phyloP scores from a whole-genome alignment of 345 rosid species.

The Pseudoturritis turrita region DNA sequence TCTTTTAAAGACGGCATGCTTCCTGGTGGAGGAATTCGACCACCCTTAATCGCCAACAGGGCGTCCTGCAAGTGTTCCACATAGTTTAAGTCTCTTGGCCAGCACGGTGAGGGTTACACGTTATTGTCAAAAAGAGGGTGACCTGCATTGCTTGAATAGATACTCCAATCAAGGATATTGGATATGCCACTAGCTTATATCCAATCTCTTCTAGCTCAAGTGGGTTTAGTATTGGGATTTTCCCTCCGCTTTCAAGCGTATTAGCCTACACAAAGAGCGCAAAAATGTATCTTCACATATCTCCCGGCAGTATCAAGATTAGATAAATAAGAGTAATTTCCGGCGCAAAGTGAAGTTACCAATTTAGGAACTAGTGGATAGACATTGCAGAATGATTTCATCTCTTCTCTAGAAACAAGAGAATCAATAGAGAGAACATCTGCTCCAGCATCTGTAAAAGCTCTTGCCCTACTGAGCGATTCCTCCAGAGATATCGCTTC shows the following conservation, averaged over 20 bases:
- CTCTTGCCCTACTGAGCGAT: slow-evolving; percentile 74
- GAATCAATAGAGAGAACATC: slow-evolving; percentile 84
- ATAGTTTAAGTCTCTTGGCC: slow-evolving; percentile 4
- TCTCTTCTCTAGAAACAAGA: slow-evolving; percentile 80
- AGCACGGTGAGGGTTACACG: background rate
- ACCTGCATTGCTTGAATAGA: slow-evolving; percentile 96
- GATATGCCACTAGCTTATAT: slow-evolving; percentile 80
- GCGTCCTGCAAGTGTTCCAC: slow-evolving; percentile 52
- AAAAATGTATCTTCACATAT: slow-evolving; percentile 15
- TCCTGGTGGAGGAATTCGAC: slow-evolving; percentile 89
- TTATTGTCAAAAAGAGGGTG: background rate
- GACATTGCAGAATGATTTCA: slow-evolving; percentile 84
- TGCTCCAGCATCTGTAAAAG: slow-evolving; percentile 94
- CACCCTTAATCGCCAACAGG: slow-evolving; percentile 72
- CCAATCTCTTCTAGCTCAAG: slow-evolving; percentile 82
- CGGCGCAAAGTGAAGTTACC: slow-evolving; percentile 34
- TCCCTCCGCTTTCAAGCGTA: slow-evolving; percentile 95
- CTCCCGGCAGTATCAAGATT: background rate
- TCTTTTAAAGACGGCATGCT: slow-evolving; percentile 84
- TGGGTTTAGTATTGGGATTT: slow-evolving; percentile 64
- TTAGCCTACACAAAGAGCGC: slow-evolving; percentile 44
- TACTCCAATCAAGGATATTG: slow-evolving; percentile 79
- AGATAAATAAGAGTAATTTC: background rate
- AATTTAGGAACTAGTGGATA: slow-evolving; percentile 77
- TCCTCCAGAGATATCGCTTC: slow-evolving; percentile 81